Percentiles rank a stretch among this genome's conserved stretches.
Conservation (phyloP, 2,329 filamentous ascomycete genomes). For the Hypocreales sp. region DNA sequence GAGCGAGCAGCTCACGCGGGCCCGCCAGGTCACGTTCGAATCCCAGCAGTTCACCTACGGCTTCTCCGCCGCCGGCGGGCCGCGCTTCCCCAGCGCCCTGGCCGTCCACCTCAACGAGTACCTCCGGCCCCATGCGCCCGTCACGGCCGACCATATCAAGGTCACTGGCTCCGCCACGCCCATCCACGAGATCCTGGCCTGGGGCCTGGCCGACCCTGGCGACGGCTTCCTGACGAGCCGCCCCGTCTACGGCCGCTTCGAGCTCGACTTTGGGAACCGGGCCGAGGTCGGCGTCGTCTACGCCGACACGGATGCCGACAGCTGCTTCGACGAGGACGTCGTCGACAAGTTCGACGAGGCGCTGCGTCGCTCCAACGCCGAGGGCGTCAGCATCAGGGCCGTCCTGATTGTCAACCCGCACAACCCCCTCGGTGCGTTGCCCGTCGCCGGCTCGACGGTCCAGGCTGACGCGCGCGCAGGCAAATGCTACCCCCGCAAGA, state of each 20-base stretch:
- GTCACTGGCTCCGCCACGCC: conserved; percentile 19
- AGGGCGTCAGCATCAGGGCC: conserved; percentile 24
- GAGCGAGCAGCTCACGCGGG: neutral
- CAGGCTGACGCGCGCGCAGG: conserved; percentile 7
- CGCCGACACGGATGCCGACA: conserved; percentile 23
- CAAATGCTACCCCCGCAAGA: conserved; percentile 26
- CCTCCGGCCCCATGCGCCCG: conserved; percentile 14
- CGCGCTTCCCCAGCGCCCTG: conserved; percentile 15
- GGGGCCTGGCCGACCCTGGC: conserved; percentile 19
- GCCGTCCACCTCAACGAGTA: conserved; percentile 22
- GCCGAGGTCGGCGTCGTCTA: conserved; percentile 27
- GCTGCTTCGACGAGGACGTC: conserved; percentile 26
- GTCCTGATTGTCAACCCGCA: conserved; percentile 37
- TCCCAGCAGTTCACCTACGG: conserved; percentile 19
- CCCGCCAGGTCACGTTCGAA: conserved; percentile 11
- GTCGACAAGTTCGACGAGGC: conserved; percentile 29
- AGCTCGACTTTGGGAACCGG: conserved; percentile 29
- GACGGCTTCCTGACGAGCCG: conserved; percentile 23
- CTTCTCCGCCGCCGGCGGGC: conserved; percentile 18
- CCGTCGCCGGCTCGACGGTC: neutral
- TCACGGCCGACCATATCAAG: conserved; percentile 16
- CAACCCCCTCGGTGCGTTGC: conserved; percentile 29
- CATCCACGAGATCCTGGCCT: conserved; percentile 23
- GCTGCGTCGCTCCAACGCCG: conserved; percentile 14
- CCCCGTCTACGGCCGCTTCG: conserved; percentile 32